Base-by-base conservation (phyloP, 2,329 filamentous ascomycete species). In the Ceratocystis ficicola region DNA sequence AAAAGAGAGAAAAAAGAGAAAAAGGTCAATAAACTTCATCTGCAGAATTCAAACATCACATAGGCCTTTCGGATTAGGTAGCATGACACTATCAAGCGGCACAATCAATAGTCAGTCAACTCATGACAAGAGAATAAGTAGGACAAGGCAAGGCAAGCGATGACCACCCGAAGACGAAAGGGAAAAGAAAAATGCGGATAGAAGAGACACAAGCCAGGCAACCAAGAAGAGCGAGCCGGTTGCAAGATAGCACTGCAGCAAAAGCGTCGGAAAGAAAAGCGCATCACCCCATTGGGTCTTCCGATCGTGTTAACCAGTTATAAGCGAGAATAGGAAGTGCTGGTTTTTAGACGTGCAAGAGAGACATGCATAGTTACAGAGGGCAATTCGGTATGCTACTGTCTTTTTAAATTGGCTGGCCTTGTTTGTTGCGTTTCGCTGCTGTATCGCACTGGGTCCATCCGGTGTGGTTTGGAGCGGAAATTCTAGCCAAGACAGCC, bases 211-310 rank as follows among this genome's bases (percentile, higher is more conserved):
- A 32, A 32, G 55, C 25, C 25, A 59, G 55, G 55, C 28, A 59
- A n/a, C 55, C 55, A 59, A 59, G 25, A 59, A 59, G 30, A 59
- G 7, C 55, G 15, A 32, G 28, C 30, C 28, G 6, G 55, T 59
- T 59, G 55, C 55, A 36, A 59, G 55, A 36, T 59, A 15, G 20
- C 44, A 48, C 41, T 32, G 61, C 61, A 32, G 30, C 61, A 63
- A 41, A 15, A 17, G 20, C 61, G 32, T 17, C 17, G 61, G 22
- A 59, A 59, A 59, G 30, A 32, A 32, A 59, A 36, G 55, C 28
- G 55, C 25, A 59, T 59, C 25, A 20, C 55, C 55, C 55, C 17
- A 32, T 59, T 36, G 28, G 30, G 30, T 59, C 55, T 59, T 32
- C 25, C 25, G 15, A 25, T 5, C 8, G 55, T 59, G 28, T 32